Evolutionary conservation across 2,329 filamentous ascomycete species (phyloP).

Genomic region (Thielaviopsis musarum): DNA sequence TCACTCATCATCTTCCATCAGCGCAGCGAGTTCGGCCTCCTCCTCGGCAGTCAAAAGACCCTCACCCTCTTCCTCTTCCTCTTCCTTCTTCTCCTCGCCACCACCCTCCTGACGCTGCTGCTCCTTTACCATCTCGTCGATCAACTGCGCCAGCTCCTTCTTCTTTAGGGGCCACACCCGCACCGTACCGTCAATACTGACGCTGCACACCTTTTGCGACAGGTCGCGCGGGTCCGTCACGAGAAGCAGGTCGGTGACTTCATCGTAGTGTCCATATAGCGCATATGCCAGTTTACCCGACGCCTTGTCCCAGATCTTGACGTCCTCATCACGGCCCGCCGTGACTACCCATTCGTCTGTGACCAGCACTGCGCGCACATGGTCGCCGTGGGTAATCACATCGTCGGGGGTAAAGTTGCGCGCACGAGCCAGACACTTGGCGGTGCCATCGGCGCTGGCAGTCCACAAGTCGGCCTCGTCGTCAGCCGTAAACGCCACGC

Average conservation of each 20-base stretch:
- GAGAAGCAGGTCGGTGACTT: slow-evolving; percentile 67
- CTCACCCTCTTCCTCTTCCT: slow-evolving; percentile 26
- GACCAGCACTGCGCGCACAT: slow-evolving; percentile 68
- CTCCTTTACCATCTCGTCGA: slow-evolving; percentile 28
- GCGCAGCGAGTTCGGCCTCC: slow-evolving; percentile 76
- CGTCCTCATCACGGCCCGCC: slow-evolving; percentile 76
- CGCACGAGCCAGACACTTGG: slow-evolving; percentile 58
- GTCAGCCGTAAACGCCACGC: slow-evolving; percentile 50
- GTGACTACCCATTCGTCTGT: slow-evolving; percentile 68
- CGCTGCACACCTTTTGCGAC: slow-evolving; percentile 48
- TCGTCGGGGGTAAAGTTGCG: slow-evolving; percentile 57
- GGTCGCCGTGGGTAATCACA: slow-evolving; percentile 65
- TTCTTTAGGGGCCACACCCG: slow-evolving; percentile 64
- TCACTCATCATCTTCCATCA: slow-evolving; percentile 51
- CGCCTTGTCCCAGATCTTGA: slow-evolving; percentile 72
- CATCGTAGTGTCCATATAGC: slow-evolving; percentile 77
- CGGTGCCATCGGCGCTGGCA: slow-evolving; percentile 76
- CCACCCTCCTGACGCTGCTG: slow-evolving; percentile 34
- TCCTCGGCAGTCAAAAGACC: slow-evolving; percentile 68
- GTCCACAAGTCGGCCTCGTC: slow-evolving; percentile 72
- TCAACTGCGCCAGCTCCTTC: slow-evolving; percentile 34
- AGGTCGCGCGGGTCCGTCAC: slow-evolving; percentile 25
- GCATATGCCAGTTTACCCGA: slow-evolving; percentile 57
- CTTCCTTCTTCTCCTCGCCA: slow-evolving; percentile 28
- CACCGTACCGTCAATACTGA: slow-evolving; percentile 79